Evolutionary conservation across 1,284 basidiomycete species (phyloP).

Genomic region (Pseudozyma thailandica): DNA sequence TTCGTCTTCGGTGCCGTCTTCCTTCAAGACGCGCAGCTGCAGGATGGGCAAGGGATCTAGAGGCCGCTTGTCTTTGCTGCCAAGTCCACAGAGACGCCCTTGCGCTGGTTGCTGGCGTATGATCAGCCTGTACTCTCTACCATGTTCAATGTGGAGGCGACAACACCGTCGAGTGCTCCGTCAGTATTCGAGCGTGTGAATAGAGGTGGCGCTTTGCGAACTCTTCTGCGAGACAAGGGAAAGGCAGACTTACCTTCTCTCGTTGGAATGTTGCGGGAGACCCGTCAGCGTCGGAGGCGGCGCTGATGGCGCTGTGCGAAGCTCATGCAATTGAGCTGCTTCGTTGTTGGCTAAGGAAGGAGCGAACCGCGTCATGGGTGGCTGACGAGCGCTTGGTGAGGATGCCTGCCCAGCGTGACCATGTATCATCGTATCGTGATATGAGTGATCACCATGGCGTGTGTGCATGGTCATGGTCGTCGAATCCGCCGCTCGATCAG

Average conservation of each 20-base stretch:
- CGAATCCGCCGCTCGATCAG: too few species aligned
- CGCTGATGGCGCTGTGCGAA: constrained; percentile 17
- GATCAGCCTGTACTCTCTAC: constrained; percentile 30
- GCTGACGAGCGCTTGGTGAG: not conserved
- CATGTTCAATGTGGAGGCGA: not conserved
- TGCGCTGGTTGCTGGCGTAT: constrained; percentile 52
- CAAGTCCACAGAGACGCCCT: constrained; percentile 49
- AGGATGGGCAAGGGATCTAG: constrained; percentile 56
- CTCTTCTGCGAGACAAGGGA: not conserved
- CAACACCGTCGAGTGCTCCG: not conserved
- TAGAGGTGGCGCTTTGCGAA: not conserved
- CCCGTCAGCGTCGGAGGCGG: constrained; percentile 30
- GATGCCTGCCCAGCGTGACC: not conserved
- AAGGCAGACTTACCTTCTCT: constrained; percentile 16
- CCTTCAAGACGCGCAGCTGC: constrained; percentile 38
- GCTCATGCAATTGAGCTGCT: constrained; percentile 2
- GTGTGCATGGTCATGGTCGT: too few species aligned
- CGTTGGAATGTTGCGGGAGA: constrained; percentile 23
- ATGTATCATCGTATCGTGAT: not conserved
- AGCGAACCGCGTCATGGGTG: not conserved
- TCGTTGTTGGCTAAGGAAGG: not conserved
- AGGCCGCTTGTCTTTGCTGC: constrained; percentile 53
- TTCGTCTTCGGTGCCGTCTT: constrained; percentile 40
- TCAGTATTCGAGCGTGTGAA: not conserved
- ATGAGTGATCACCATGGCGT: not conserved